Evolutionary conservation across 371 early-diverging fungal species (phyloP).

Genomic region (Cokeromyces recurvatus): DNA sequence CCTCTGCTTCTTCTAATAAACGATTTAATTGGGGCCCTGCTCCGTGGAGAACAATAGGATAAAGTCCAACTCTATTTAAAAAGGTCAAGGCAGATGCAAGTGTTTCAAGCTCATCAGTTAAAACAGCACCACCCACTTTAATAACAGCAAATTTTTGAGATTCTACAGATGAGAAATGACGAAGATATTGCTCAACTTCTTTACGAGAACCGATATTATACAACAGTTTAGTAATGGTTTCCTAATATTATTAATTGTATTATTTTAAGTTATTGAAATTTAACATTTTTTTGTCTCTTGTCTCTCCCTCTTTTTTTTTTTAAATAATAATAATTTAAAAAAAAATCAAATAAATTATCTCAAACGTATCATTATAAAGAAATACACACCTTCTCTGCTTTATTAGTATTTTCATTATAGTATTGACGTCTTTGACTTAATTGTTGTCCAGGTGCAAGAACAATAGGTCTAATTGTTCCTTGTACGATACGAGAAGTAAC

Average conservation of each 20-base stretch:
- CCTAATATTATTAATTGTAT: no score
- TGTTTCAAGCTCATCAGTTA: constrained; percentile 92
- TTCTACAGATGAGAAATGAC: constrained; percentile 92
- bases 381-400: constrained; percentile 38
- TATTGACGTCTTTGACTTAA: constrained; percentile 16
- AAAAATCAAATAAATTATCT: no score
- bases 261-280: not conserved
- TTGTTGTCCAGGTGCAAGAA: constrained; percentile 8
- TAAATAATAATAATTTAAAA: no score
- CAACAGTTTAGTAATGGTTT: constrained; percentile 93
- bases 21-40: constrained; percentile 95
- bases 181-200: constrained; percentile 96
- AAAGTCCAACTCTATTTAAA: constrained; percentile 93
- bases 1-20: constrained; percentile 78
- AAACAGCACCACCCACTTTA: constrained; percentile 97
- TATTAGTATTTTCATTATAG: constrained; percentile 13
- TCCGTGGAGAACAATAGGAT: constrained; percentile 96
- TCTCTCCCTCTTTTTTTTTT: no score
- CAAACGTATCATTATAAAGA: no score
- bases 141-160: constrained; percentile 99
- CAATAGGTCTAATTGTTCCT: constrained; percentile 8
- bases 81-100: constrained; percentile 92
- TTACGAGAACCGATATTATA: constrained; percentile 97
- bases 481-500: constrained; percentile 17
- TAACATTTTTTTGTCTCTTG: not conserved